A percentile compares a stretch with the other conserved stretches of the same genome.
phyloP scores from a whole-genome alignment of 768 basidiomycete genomes.

The Rhodocollybia butyracea region DNA sequence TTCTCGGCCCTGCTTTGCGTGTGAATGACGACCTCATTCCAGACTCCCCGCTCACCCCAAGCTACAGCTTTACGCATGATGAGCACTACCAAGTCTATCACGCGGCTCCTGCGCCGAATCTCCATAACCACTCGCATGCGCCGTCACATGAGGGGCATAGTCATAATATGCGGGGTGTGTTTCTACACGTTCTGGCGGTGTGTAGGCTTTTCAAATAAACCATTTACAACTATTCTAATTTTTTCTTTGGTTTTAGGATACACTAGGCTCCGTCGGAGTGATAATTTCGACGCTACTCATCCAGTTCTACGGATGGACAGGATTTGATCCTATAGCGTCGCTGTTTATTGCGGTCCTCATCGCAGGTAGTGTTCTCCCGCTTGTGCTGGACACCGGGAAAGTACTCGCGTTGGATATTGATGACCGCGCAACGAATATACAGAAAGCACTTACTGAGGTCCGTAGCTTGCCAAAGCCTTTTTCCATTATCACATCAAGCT shows the following conservation, averaged over 20 bases:
- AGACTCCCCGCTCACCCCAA: slow-evolving; percentile 61
- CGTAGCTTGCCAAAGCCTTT: slow-evolving; percentile 15
- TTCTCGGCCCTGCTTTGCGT: slow-evolving; percentile 38
- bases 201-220: too few species aligned
- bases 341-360: slow-evolving; percentile 95
- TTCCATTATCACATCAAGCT: background rate
- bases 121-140: slow-evolving; percentile 50
- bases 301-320: slow-evolving; percentile 96
- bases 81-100: slow-evolving; percentile 48
- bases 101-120: slow-evolving; percentile 37
- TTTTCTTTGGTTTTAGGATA: too few species aligned
- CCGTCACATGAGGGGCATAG: slow-evolving; percentile 79
- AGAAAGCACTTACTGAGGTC: slow-evolving; percentile 63
- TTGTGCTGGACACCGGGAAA: slow-evolving; percentile 90
- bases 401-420: slow-evolving; percentile 85
- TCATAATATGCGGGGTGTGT: slow-evolving; percentile 99
- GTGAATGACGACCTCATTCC: slow-evolving; percentile 23
- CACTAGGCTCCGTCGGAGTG: slow-evolving; percentile 95
- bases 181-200: slow-evolving; percentile 95
- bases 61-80: slow-evolving; percentile 52
- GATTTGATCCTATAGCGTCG: slow-evolving; percentile 97
- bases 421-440: slow-evolving; percentile 51
- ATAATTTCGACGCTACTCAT: slow-evolving; percentile 96
- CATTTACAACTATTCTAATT: too few species aligned
- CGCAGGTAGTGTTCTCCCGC: slow-evolving; percentile 91